Percentiles rank a stretch among this genome's conserved stretches.
Conservation (phyloP, 1,284 basidiomycete species). For the Apiotrichum montevideense region DNA sequence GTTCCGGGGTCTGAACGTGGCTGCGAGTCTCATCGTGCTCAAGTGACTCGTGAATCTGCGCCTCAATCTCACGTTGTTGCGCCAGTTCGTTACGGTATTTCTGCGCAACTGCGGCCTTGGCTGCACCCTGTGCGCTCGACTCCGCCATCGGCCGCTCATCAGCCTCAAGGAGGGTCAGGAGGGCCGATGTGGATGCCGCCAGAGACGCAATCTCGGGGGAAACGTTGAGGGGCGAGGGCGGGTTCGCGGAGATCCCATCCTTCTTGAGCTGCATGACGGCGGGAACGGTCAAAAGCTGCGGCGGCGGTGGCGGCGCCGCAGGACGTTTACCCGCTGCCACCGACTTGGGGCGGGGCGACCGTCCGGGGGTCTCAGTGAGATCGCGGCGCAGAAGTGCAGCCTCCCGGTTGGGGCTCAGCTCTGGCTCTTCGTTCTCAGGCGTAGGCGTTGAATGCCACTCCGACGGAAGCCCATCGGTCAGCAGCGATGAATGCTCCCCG, state of each 20-base stretch:
- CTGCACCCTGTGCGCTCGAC: slow-evolving; percentile 23
- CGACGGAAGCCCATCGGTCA: not conserved
- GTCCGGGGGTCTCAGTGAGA: not conserved
- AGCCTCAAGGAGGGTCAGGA: slow-evolving; percentile 29
- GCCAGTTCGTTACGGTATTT: slow-evolving; percentile 5
- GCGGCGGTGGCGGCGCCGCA: not conserved
- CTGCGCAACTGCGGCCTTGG: slow-evolving; percentile 8
- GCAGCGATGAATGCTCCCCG: not conserved
- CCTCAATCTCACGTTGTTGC: slow-evolving; percentile 13
- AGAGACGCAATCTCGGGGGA: not conserved
- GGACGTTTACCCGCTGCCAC: not conserved
- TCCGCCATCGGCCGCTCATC: slow-evolving; percentile 5
- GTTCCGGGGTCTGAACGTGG: no score
- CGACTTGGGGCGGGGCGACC: not conserved
- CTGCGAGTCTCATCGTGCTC: not conserved
- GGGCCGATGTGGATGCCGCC: slow-evolving; percentile 9
- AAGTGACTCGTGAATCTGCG: not conserved
- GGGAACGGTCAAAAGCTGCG: not conserved
- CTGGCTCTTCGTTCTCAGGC: not conserved
- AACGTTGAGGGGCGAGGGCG: not conserved
- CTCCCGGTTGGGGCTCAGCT: not conserved
- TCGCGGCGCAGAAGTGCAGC: not conserved
- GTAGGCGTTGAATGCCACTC: no score
- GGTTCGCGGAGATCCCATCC: not conserved
- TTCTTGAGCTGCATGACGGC: not conserved